Percentiles rank a stretch among this genome's conserved stretches.
These are phyloP conservation scores for Paraglomus brasilianum DNA, from an alignment of 192 early-diverging fungal species.

Conservation along the genomic window DNA sequence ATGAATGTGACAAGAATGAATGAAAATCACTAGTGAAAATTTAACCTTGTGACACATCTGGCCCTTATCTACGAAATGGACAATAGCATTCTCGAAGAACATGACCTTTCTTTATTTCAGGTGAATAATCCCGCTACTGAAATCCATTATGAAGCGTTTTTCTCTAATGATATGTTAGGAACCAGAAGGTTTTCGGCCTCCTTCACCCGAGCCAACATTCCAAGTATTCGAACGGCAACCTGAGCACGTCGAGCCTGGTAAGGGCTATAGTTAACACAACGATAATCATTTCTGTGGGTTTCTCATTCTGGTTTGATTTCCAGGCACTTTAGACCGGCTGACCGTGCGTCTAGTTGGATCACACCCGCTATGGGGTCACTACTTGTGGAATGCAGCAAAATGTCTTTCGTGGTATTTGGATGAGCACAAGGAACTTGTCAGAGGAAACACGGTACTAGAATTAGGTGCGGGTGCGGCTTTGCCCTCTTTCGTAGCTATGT, in stretches of 20 bases:
- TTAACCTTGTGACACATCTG: too few species aligned
- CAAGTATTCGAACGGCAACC: slow-evolving; percentile 53
- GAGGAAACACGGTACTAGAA: slow-evolving; percentile 70
- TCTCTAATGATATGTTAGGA: too few species aligned
- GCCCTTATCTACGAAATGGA: too few species aligned
- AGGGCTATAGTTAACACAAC: slow-evolving; percentile 26
- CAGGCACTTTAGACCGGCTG: slow-evolving; percentile 38
- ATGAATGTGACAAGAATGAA: too few species aligned
- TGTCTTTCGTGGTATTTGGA: slow-evolving; percentile 81
- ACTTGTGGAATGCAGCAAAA: slow-evolving; percentile 90
- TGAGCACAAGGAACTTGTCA: slow-evolving; percentile 55
- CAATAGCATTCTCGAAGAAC: too few species aligned
- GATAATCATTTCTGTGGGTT: not conserved
- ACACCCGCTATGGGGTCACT: slow-evolving; percentile 84
- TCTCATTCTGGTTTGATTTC: not conserved
- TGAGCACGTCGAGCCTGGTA: too few species aligned
- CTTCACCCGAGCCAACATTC: slow-evolving; percentile 54
- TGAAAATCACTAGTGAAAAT: too few species aligned
- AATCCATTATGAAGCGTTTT: too few species aligned
- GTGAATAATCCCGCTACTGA: too few species aligned
- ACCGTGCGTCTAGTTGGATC: slow-evolving; percentile 64
- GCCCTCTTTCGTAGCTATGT: slow-evolving; percentile 68
- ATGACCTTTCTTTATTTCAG: too few species aligned
- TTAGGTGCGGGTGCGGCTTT: slow-evolving; percentile 83
- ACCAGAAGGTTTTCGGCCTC: slow-evolving; percentile 36